Conservation (phyloP, 2,329 filamentous ascomycete species). For the Fusarium protoensiforme region DNA sequence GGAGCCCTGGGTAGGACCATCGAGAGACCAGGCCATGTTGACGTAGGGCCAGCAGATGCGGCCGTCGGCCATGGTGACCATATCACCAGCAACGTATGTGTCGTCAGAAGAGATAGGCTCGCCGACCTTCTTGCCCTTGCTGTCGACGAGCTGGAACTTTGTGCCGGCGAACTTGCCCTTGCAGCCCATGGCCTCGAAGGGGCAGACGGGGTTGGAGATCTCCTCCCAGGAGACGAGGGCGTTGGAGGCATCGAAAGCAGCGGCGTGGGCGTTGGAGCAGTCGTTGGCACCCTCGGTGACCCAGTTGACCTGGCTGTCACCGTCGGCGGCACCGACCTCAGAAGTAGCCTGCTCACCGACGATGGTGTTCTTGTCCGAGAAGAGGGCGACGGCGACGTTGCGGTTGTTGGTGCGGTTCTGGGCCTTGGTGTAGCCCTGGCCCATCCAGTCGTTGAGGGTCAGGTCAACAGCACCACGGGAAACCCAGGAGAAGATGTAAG, state of each 20-base stretch:
- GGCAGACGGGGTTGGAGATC: constrained; percentile 65
- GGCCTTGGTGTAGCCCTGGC: constrained; percentile 62
- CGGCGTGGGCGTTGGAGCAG: constrained; percentile 68
- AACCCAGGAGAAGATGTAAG: constrained; percentile 72
- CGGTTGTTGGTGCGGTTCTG: constrained; percentile 66
- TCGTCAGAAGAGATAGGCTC: constrained; percentile 60
- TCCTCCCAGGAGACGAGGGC: constrained; percentile 72
- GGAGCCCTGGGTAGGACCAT: constrained; percentile 33
- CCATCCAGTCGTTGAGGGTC: constrained; percentile 67
- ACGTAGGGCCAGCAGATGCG: constrained; percentile 72
- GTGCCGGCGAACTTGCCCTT: constrained; percentile 67
- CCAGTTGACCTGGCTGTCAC: constrained; percentile 71
- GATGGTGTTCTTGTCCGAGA: constrained; percentile 69
- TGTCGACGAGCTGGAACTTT: constrained; percentile 68
- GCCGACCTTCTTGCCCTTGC: constrained; percentile 62
- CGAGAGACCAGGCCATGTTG: constrained; percentile 61
- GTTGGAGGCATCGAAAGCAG: constrained; percentile 61
- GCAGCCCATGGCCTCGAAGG: constrained; percentile 69
- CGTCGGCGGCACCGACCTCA: constrained; percentile 61
- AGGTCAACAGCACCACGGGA: constrained; percentile 68
- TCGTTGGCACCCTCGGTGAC: constrained; percentile 63
- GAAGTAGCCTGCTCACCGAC: constrained; percentile 64
- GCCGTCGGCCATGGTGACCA: constrained; percentile 68
- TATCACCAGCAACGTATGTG: constrained; percentile 70
- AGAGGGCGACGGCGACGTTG: constrained; percentile 67